Conservation (phyloP, 1,284 basidiomycete species). For the Fomitopsis palustris region DNA sequence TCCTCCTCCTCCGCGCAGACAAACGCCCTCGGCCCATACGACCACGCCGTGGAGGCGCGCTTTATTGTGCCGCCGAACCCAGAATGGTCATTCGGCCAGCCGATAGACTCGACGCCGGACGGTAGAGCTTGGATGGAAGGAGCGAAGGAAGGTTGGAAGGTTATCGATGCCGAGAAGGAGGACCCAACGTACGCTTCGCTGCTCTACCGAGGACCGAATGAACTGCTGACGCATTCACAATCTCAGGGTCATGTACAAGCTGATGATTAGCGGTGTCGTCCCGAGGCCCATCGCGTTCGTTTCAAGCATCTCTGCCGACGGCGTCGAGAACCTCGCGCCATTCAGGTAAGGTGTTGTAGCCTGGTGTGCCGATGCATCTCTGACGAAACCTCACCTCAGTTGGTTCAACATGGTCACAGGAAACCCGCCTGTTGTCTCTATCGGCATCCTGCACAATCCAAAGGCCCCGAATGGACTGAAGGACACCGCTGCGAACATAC, state of each 20-base stretch:
- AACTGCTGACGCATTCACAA: not conserved
- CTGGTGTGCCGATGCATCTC: not conserved
- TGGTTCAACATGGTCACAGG: constrained; percentile 60
- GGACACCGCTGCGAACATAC: constrained; percentile 70
- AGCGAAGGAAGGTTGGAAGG: constrained; percentile 51
- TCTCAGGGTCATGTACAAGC: constrained; percentile 18
- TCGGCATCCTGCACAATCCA: constrained; percentile 47
- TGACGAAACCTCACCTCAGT: constrained; percentile 27
- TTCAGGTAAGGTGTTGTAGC: constrained; percentile 43
- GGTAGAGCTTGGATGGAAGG: constrained; percentile 51
- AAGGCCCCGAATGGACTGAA: constrained; percentile 37
- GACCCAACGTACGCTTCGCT: constrained; percentile 38
- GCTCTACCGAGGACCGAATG: not conserved
- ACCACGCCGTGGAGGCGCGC: constrained; percentile 18
- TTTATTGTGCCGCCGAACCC: constrained; percentile 54
- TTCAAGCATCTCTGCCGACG: constrained; percentile 55
- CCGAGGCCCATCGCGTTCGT: constrained; percentile 77
- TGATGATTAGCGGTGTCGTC: constrained; percentile 66
- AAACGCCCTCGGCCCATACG: constrained; percentile 13
- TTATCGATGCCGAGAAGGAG: constrained; percentile 46
- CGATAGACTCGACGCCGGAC: constrained; percentile 41
- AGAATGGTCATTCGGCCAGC: constrained; percentile 54
- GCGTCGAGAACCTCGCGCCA: constrained; percentile 63
- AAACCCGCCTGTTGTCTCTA: constrained; percentile 63
- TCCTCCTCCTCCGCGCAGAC: not conserved